Evolutionary conservation across 495 filamentous ascomycete species (phyloP), one percentile per base, ranked within the genome.

Genomic region (Trichocladium antarcticum): DNA sequence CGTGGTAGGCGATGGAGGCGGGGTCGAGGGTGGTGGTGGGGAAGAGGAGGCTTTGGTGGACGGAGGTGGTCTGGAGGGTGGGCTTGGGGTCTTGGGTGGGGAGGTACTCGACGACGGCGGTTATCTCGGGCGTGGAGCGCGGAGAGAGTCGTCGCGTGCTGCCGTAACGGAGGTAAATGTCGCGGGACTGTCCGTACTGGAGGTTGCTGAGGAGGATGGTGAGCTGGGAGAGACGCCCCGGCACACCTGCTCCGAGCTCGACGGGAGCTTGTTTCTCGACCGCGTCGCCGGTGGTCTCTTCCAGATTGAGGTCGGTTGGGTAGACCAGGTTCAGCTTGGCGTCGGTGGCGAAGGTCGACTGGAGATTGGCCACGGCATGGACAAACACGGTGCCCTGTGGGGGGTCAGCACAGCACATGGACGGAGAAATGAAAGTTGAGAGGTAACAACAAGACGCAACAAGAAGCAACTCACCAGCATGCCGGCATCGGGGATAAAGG

Each of bases 161-260:
- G 15, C 35, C 40, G 43, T 57, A 57, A 28, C 47, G 39, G 22
- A 73, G 61, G 46, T 62, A 69, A 42, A 74, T 64, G 49, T 73
- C 71, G 9, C 69, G 58, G 3, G 70, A 68, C 32, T 74, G 71
- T 48, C 68, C 70, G 45, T 72, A 74, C 52, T 73, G 68, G 15
- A 74, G 39, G 51, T 63, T 69, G 34, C 57, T 58, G 22, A 74
- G 59, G 8, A 46, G 22, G 43, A 74, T 60, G 22, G 49, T 63
- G 6, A 72, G 51, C 17, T 56, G 46, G 11, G 12, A 52, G 17
- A 28, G 19, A 6, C 41, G 9, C 32, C 34, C 42, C 2, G 41
- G 32, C 8, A 50, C 16, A 34, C 40, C 15, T 1, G 29, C 53
- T 29, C 37, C 42, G 14, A 61, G 31, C 5, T 44, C 6, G 32